Evolutionary conservation across 2,329 filamentous ascomycete species (phyloP), one percentile per base, ranked within the genome.

Genomic region (Penicillium corylophilum): DNA sequence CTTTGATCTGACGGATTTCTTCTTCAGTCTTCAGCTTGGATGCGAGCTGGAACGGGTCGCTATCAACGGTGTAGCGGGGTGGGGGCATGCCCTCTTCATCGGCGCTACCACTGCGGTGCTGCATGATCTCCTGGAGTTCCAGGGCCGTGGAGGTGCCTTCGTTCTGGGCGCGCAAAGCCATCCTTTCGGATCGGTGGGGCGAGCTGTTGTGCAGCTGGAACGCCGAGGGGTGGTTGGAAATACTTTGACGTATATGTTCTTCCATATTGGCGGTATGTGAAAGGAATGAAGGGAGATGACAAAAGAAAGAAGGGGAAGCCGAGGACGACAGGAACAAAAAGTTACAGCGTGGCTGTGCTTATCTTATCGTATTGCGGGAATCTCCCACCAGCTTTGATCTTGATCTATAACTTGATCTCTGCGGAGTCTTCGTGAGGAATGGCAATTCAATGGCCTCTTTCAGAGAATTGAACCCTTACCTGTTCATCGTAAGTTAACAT

Each of bases 1-100:
- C 87, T 56, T 84, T 84, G 70, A 95, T 93, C 62, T 82, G 78
- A 31, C 85, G 82, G 57, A 96, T 83, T 69, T 96, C 89, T 16
- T 80, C 82, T 26, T 84, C 78, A 18, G 87, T 85, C 75, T 96
- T 97, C 70, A 94, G 83, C 48, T 83, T 85, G 2, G 83, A 82
- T 1, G 88, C 84, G 4, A 97, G 84, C 48, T 86, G 83, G 72
- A 90, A 94, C 0, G 93, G 93, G 63, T 97, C 93, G 64, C 83
- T 87, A 59, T 86, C 84, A 23, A 73, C 71, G 18, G 79, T 82
- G 64, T 86, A 82, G 8, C 77, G 78, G 0, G 86, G 85, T 0
- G 73, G 71, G 10, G 66, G 64, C 38, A 71, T 68, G n/a, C 67
- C 65, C 64, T 81, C 79, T 51, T 78, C 70, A 54, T 81, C 78